Base-by-base conservation (phyloP, 2,329 filamentous ascomycete species). In the Calonectria hawksworthii region DNA sequence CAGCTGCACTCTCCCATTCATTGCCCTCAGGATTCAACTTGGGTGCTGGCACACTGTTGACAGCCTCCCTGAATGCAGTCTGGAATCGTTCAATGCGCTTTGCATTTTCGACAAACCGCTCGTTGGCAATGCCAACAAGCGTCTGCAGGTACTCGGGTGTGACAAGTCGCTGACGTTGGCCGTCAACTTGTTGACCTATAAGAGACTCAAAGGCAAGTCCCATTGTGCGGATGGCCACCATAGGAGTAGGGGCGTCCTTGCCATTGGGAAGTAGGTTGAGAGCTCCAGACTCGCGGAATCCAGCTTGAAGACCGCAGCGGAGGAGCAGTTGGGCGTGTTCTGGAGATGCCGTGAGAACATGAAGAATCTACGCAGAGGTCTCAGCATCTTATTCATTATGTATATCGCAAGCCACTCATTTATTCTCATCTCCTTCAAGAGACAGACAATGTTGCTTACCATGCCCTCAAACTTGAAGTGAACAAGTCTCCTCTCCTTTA, bases 401-500 rank as follows among this genome's bases (percentile, higher is more conserved):
- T 30, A 41, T 26, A 52, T 41, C 44, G 36, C 52, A 28, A 23
- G n/a, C 34, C 16, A 36, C 16, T 65, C 34, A 26, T 44, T 21
- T 44, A 30, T 65, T 23, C 14, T 28, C 21, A 6, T n/a, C 44
- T 70, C 59, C 26, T 56, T 61, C 56, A 41, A 67, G 63, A 72
- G 21, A 38, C 50, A 38, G 21, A 72, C 21, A 32, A 32, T n/a
- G n/a, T 56, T 79, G 83, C 92, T 83, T 89, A 98, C 96, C 95
- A 98, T 96, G 6, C 96, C 95, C 84, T 98, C 96, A 82, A 98
- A 98, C 85, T 98, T 97, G 86, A 98, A 94, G 84, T 96, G 95
- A 66, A 98, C 89, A 84, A 91, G 85, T 81, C 90, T 88, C 80
- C 86, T 84, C 71, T 83, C 83, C 67, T 78, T 81, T 70, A 76